phyloP scores from a whole-genome alignment of 2,329 filamentous ascomycete species.

The Clonostachys rosea region DNA sequence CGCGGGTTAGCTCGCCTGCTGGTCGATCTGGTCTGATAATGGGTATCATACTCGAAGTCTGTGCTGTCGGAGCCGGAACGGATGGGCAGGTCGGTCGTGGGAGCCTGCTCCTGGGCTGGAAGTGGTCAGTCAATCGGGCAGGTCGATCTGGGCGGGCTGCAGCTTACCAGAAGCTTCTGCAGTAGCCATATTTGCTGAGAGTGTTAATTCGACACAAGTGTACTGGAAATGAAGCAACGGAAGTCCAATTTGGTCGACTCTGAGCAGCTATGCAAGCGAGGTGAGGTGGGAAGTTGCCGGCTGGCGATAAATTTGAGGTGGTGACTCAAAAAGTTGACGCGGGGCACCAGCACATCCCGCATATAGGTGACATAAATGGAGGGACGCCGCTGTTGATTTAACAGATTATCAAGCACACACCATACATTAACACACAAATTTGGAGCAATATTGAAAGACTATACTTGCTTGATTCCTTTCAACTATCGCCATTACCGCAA shows the following conservation, averaged over 20 bases:
- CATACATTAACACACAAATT: too few species aligned
- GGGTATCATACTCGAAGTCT: constrained; percentile 1
- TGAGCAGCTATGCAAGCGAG: not conserved
- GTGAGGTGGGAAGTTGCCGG: not conserved
- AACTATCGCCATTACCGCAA: too few species aligned
- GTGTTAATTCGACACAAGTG: not conserved
- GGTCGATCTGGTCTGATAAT: not conserved
- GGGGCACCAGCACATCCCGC: not conserved
- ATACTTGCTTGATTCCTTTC: too few species aligned
- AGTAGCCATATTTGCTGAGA: not conserved
- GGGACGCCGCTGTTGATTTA: too few species aligned
- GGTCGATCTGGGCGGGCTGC: not conserved
- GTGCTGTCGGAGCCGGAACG: not conserved
- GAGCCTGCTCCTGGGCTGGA: not conserved
- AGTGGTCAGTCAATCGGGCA: not conserved
- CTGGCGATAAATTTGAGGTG: not conserved
- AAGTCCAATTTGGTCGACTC: not conserved
- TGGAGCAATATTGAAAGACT: too few species aligned
- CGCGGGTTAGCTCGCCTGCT: not conserved
- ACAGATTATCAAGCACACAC: too few species aligned
- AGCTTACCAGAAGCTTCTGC: not conserved
- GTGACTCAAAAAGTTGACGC: not conserved
- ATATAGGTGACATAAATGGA: too few species aligned
- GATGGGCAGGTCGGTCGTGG: not conserved
- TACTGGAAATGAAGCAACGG: not conserved